These are phyloP conservation scores for Neolecta irregularis DNA, from an alignment of 1,139 yeast species.

Conservation along the genomic window DNA sequence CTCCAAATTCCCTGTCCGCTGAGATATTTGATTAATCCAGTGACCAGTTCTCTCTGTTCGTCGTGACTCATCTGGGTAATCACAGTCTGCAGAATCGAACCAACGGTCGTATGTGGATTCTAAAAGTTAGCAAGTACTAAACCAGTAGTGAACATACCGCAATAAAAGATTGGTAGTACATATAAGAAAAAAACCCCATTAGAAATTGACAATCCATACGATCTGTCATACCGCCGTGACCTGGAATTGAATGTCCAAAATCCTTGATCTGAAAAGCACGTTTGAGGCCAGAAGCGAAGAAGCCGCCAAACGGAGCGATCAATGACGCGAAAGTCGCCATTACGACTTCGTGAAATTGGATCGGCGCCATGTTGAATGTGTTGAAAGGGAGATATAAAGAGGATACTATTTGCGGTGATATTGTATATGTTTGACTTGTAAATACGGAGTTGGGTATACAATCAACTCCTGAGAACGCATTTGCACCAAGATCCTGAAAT, in stretches of 20 bases:
- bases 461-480: constrained; percentile 43
- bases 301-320: constrained; percentile 98
- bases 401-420: constrained; percentile 35
- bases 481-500: constrained; percentile 36
- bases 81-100: constrained; percentile 58
- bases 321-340: constrained; percentile 90
- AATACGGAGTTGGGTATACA: constrained; percentile 86
- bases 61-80: constrained; percentile 52
- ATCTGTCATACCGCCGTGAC: constrained; percentile 97
- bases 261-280: constrained; percentile 93
- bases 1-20: constrained; percentile 32
- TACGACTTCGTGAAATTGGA: constrained; percentile 72
- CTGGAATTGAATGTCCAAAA: constrained; percentile 86
- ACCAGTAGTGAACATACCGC: constrained; percentile 26
- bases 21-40: constrained; percentile 48
- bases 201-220: constrained; percentile 95
- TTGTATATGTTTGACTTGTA: constrained; percentile 56
- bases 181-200: constrained; percentile 90
- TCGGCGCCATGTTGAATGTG: constrained; percentile 53
- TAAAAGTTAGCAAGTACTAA: background rate
- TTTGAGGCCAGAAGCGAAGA: constrained; percentile 90
- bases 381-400: constrained; percentile 38
- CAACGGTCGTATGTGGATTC: constrained; percentile 45
- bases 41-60: constrained; percentile 50
- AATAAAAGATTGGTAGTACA: constrained; percentile 84